phyloP scores from a whole-genome alignment of 1,284 basidiomycete species.

The Malassezia cuniculi region DNA sequence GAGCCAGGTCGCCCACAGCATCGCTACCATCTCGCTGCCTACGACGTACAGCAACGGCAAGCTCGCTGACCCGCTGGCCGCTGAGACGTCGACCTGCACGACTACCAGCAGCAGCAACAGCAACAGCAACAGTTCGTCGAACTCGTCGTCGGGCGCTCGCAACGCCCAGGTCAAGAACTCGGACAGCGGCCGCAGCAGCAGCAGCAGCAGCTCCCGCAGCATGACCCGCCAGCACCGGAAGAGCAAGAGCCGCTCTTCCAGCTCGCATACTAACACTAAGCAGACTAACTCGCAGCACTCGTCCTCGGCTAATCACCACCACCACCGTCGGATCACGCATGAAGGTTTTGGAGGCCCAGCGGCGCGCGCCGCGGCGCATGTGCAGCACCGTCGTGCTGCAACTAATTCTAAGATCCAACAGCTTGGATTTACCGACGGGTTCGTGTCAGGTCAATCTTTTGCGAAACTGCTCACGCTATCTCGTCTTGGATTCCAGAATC shows the following conservation, averaged over 20 bases:
- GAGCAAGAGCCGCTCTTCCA: no score
- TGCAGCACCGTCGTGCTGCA: no score
- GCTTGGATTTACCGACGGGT: constrained; percentile 12
- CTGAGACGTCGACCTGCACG: background rate
- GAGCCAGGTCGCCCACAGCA: constrained; percentile 3
- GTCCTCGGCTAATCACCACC: background rate
- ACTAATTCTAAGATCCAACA: no score
- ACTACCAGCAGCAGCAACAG: background rate
- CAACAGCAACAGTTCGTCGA: background rate
- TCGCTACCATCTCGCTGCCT: constrained; percentile 9
- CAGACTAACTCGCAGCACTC: no score
- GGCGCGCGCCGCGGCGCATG: no score
- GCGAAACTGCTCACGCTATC: constrained; percentile 8
- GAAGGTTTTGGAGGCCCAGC: no score
- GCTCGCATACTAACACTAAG: no score
- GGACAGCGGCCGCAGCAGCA: background rate
- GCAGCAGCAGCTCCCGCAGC: background rate
- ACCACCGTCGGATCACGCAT: no score
- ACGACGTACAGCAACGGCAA: constrained; percentile 1
- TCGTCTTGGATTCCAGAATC: constrained; percentile 12
- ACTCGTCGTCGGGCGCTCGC: background rate
- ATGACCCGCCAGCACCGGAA: no score
- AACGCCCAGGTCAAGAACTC: constrained; percentile 3
- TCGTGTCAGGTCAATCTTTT: constrained; percentile 5
- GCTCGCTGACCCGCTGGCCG: background rate